These are phyloP conservation scores for Globisporangium perplexum DNA, from an alignment of 352 stramenopile genomes.

Conservation along the genomic window DNA sequence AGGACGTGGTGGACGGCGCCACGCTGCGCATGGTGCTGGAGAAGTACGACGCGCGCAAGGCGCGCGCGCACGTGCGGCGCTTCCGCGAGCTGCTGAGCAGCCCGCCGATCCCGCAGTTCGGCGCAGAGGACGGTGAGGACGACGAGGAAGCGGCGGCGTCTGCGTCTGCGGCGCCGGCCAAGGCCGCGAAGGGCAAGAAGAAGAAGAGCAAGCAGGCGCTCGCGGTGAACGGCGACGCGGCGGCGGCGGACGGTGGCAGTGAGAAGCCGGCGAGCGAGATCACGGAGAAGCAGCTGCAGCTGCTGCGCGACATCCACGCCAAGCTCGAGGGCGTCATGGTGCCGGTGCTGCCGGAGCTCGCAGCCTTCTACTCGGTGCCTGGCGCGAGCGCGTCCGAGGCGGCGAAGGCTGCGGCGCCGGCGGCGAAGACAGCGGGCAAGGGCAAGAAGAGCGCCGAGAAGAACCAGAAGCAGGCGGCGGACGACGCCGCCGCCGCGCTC, in stretches of 20 bases:
- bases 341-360: constrained; percentile 52
- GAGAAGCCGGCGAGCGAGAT: constrained; percentile 70
- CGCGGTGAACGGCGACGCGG: constrained; percentile 3
- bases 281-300: constrained; percentile 75
- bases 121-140: constrained; percentile 1
- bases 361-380: constrained; percentile 65
- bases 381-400: constrained; percentile 12
- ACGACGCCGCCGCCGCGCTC: constrained; percentile 25
- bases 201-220: constrained; percentile 14
- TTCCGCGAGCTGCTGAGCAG: constrained; percentile 81
- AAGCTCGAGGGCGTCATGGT: constrained; percentile 75
- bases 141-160: neutral
- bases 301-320: constrained; percentile 74
- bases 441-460: constrained; percentile 19
- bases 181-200: constrained; percentile 17
- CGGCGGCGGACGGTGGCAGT: constrained; percentile 10
- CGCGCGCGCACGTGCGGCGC: constrained; percentile 71
- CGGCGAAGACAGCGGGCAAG: constrained; percentile 10
- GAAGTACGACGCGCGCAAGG: constrained; percentile 85
- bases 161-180: constrained; percentile 10
- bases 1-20: constrained; percentile 49
- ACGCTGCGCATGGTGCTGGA: constrained; percentile 82
- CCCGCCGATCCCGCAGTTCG: constrained; percentile 68
- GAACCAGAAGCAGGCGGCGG: constrained; percentile 23
- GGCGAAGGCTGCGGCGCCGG: constrained; percentile 1